Evolutionary conservation across 2,329 filamentous ascomycete genomes (phyloP), one percentile per base, ranked within the genome.

Genomic region (Cadophora luteo-olivacea): DNA sequence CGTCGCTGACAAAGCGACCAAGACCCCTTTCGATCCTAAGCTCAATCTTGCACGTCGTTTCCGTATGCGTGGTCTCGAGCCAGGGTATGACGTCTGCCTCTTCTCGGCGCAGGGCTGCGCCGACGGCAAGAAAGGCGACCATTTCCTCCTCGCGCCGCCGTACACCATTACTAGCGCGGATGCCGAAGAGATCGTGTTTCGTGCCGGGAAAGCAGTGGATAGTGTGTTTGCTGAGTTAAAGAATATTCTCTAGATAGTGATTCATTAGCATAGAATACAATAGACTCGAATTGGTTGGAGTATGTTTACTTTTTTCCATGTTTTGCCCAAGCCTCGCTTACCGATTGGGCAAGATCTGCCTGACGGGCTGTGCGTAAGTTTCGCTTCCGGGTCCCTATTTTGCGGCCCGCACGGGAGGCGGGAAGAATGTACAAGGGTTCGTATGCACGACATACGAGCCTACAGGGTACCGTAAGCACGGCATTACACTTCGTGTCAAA

Each of bases 221-320:
- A 32, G 29, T 25, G 29, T 32, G 29, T 54, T 54, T 54, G 51
- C 92, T 4, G 51, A 54, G 29, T 16, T 54, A n/a, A 5, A 45
- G 41, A 14, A 2, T 16, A 45, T 45, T 45, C 16, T 45, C 4
- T 45, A 45, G 41, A 45, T 3, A 16, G 11, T 45, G 11, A 14
- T 19, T 16, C 41, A 19, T 19, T 45, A 45, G 41, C 12, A 29
- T 29, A 5, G 29, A 29, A 29, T 5, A 3, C 3, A 5, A 29
- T 29, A 29, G 29, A 29, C 29, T 29, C 5, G 29, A 29, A 29
- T 29, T 3, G 29, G 16, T 1, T 45, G 19, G 41, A 45, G 16
- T 19, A 45, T 45, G 14, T 45, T 45, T 45, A 38, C 36, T 38
- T 19, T 45, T 45, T 45, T 19, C 19, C n/a, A n/a, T 9, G 36